phyloP scores from a whole-genome alignment of 106 monocot genomes.

The Triglochin maritima region DNA sequence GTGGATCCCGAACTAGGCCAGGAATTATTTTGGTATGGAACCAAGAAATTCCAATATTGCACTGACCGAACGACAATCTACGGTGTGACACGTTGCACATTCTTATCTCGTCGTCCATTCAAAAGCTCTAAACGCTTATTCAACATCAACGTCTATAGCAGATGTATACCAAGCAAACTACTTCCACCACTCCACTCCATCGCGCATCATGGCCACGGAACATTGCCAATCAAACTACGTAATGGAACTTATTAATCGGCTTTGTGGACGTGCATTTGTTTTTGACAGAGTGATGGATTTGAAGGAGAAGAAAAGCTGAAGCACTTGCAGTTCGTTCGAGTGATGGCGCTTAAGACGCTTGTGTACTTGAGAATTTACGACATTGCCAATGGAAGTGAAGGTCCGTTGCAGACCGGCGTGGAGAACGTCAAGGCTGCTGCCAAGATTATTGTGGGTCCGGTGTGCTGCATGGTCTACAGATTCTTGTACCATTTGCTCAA shows the following conservation, averaged over 20 bases:
- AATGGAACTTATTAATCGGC: neutral
- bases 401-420: constrained; percentile 14
- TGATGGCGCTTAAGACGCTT: constrained; percentile 10
- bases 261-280: neutral
- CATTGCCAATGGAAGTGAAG: constrained; percentile 12
- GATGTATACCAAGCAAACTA: neutral
- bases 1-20: too few species aligned
- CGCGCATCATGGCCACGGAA: neutral
- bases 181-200: neutral
- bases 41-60: too few species aligned
- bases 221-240: neutral
- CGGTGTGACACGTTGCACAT: too few species aligned
- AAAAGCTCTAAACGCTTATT: neutral
- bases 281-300: neutral
- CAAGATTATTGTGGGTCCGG: constrained; percentile 15
- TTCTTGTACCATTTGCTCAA: constrained; percentile 16
- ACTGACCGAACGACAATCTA: too few species aligned
- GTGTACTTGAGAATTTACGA: constrained; percentile 12
- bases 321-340: constrained; percentile 10
- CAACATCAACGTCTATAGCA: neutral
- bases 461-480: constrained; percentile 9
- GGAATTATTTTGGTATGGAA: too few species aligned
- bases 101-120: neutral
- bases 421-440: constrained; percentile 10
- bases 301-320: constrained; percentile 10